Evolutionary conservation across 1,139 yeast species (phyloP), one percentile per base, ranked within the genome.

Genomic region (Eremothecium sinecaudum): DNA sequence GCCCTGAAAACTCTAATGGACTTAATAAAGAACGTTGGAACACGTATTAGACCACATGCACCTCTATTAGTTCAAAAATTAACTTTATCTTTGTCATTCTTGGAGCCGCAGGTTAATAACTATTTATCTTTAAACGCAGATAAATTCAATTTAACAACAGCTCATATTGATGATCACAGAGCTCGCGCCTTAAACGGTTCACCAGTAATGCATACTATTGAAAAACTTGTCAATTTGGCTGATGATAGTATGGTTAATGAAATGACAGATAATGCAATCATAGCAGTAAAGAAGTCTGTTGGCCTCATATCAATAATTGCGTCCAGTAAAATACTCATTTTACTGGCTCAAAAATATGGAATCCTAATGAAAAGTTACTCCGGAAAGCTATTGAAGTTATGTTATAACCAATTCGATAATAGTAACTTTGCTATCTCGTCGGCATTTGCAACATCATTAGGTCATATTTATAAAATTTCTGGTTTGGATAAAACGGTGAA

Each of bases 271-370:
- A 59, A 54, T 35, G 60, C 75, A 36, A 71, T 59, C 36, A 59
- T 50, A 44, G 62, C 53, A 18, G 58, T 82, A 5, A 76, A 75
- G 42, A 70, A 67, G 40, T 73, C 94, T 0, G 82, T 87, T 20
- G 98, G 97, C 0, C 64, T 90, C 19, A 96, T 97, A 0, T 84
- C 96, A 0, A 86, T 86, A 51, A 86, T 83, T 1, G 86, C 92
- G 28, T 86, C 90, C 0, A 73, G 94, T n/a, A 71, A 76, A 43
- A 78, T 87, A 0, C 56, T 86, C 16, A 83, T 79, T 5, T 69
- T 74, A 16, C 56, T 86, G 37, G 70, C 79, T 1, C 63, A 73
- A 17, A 69, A 76, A 42, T 75, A 79, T 46, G 55, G 69, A n/a
- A 66, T 67, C 21, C 51, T 71, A 15, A 56, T 74, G 9, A 65